A percentile compares a stretch with the other conserved stretches of the same genome.
Evolutionary conservation across 2,329 filamentous ascomycete genomes (phyloP).

Genomic region (Phoma sp.): DNA sequence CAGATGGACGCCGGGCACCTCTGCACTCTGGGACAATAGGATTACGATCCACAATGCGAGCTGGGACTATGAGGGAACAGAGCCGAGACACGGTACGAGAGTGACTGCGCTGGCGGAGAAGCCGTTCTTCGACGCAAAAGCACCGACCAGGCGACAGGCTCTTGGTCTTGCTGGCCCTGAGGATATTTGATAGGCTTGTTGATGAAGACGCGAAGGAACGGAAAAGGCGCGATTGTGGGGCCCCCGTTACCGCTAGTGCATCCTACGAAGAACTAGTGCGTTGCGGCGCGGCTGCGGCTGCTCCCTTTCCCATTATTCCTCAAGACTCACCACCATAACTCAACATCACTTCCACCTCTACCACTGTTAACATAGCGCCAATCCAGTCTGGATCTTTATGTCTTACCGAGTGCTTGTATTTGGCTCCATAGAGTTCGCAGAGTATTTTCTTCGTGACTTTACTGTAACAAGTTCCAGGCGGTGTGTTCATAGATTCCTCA

Average conservation of each 20-base stretch:
- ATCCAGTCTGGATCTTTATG: neutral
- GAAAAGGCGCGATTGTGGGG: slow-evolving; percentile 5
- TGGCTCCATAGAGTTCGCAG: neutral
- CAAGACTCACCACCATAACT: neutral
- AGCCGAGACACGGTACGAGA: slow-evolving; percentile 74
- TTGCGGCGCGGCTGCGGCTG: slow-evolving; percentile 4
- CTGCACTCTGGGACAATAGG: slow-evolving; percentile 76
- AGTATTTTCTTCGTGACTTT: neutral
- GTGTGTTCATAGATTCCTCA: neutral
- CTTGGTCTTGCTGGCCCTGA: slow-evolving; percentile 68
- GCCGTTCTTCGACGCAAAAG: slow-evolving; percentile 70
- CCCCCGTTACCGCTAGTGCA: neutral
- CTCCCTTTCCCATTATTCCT: neutral
- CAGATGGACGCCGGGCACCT: slow-evolving; percentile 72
- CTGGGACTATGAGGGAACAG: slow-evolving; percentile 73
- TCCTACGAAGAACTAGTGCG: neutral
- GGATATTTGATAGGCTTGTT: slow-evolving; percentile 55
- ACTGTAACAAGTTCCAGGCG: neutral
- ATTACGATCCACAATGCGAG: slow-evolving; percentile 78
- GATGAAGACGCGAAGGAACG: slow-evolving; percentile 9
- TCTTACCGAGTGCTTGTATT: neutral
- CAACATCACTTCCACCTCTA: neutral
- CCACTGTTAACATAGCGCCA: neutral
- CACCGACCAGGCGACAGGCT: slow-evolving; percentile 71
- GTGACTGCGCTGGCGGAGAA: slow-evolving; percentile 76